These are phyloP conservation scores for Monosporascus sp. DNA, from an alignment of 2,329 filamentous ascomycete genomes.

Conservation along the genomic window DNA sequence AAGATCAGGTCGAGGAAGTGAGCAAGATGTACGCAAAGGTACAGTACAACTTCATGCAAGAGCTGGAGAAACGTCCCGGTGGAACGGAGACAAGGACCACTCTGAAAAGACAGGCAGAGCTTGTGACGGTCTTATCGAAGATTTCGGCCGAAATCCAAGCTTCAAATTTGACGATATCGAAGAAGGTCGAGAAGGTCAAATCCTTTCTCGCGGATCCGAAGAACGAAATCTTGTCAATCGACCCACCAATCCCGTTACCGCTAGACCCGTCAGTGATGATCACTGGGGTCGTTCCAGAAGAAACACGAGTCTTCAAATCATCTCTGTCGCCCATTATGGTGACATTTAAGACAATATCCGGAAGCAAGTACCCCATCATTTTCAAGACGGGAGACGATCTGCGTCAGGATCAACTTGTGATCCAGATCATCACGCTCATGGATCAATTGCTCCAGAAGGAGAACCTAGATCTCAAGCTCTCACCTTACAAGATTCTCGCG, in stretches of 20 bases:
- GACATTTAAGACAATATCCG: constrained; percentile 76
- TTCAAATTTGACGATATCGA: constrained; percentile 68
- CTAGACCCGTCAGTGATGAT: constrained; percentile 80
- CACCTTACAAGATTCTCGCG: constrained; percentile 92
- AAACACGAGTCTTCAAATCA: constrained; percentile 92
- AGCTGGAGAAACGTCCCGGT: constrained; percentile 66
- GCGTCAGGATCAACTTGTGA: constrained; percentile 93
- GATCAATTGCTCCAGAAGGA: constrained; percentile 92
- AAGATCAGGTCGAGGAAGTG: constrained; percentile 68
- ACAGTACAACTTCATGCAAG: constrained; percentile 92
- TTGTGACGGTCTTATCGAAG: constrained; percentile 80
- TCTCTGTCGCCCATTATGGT: constrained; percentile 87
- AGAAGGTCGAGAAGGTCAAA: constrained; percentile 81
- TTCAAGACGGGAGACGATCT: constrained; percentile 98
- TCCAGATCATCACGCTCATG: constrained; percentile 97
- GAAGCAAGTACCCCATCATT: constrained; percentile 80
- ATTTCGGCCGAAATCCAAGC: constrained; percentile 85
- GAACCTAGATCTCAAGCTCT: constrained; percentile 90
- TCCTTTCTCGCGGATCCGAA: constrained; percentile 80
- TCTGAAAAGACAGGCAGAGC: constrained; percentile 80
- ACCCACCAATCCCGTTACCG: constrained; percentile 81
- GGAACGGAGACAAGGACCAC: constrained; percentile 70
- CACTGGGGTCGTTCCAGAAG: constrained; percentile 73
- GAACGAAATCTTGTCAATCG: constrained; percentile 78
- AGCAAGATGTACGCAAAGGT: constrained; percentile 87